A percentile compares a stretch with the other conserved stretches of the same genome.
Evolutionary conservation across 2,329 filamentous ascomycete genomes (phyloP).

Genomic region (Colletotrichum godetiae): DNA sequence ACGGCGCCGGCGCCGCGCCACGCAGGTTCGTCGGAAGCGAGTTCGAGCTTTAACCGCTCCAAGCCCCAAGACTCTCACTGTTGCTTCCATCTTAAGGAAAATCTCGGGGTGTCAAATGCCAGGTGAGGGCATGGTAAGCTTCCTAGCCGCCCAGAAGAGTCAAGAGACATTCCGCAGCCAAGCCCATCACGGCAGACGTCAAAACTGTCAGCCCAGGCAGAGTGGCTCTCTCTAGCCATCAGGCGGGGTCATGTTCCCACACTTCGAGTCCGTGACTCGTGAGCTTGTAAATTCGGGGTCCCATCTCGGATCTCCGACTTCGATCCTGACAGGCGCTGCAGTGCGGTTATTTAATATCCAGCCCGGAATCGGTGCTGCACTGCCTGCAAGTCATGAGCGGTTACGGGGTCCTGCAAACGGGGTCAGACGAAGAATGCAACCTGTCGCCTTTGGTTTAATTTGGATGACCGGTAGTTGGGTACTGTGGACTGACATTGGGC

Average conservation of each 20-base stretch:
- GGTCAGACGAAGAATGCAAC: constrained; percentile 3
- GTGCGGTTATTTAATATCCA: constrained; percentile 6
- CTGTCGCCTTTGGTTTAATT: neutral
- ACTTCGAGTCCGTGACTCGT: neutral
- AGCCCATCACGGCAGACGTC: neutral
- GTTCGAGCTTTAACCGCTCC: neutral
- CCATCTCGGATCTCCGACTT: constrained; percentile 21
- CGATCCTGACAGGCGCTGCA: constrained; percentile 1
- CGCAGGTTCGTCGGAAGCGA: constrained; percentile 16
- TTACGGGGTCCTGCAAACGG: neutral
- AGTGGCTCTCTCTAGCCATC: constrained; percentile 14
- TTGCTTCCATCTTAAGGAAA: neutral
- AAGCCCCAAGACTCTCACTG: neutral
- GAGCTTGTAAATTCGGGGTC: neutral
- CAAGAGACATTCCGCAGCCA: neutral
- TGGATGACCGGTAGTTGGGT: constrained; percentile 4
- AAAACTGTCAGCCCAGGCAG: neutral
- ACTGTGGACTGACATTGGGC: neutral
- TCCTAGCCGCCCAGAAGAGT: constrained; percentile 9
- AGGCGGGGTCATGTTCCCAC: constrained; percentile 10
- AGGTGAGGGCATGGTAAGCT: neutral
- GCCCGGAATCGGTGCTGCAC: constrained; percentile 22
- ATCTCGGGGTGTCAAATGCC: neutral
- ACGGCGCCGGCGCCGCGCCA: constrained; percentile 31
- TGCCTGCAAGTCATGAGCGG: constrained; percentile 22